Evolutionary conservation across 148 eudicot species (phyloP), one percentile per base, ranked within the genome.

Genomic region (Drosera capensis): DNA sequence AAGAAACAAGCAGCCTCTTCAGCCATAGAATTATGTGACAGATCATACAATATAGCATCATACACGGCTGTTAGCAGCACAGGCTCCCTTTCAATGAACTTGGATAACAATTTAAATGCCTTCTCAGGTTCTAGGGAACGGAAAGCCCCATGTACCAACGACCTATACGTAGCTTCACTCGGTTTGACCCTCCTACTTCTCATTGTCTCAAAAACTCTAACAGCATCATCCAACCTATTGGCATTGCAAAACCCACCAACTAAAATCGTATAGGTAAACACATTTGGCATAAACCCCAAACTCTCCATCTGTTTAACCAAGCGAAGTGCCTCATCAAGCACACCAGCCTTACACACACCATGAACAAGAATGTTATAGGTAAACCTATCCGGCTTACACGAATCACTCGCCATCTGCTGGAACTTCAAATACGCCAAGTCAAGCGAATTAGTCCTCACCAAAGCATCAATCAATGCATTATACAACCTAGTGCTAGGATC

Each of bases 271-370:
- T 84, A 84, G 0, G 97, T 90, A 52, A 67, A 75, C 40, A 90
- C 95, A 67, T 90, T 90, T 25, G 97, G 87, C 3, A 23, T 36
- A 49, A 47, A 70, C 55, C 93, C 85, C 37, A 69, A 38, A 25
- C 57, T 65, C 54, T 76, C 74, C 97, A 90, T 90, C 72, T 84
- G 77, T 58, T 71, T 90, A 46, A 80, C 72, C 59, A 90, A 54
- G 7, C 97, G 81, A 50, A 78, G 49, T 17, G 82, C 97, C 50
- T 90, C 97, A 25, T 84, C 97, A 21, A 90, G 70, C 14, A 90
- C 97, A 3, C 97, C 97, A 51, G 48, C 72, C 72, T 78, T 90
- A 60, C 95, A 90, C 60, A 90, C 97, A 46, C 97, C 97, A 61
- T 90, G 95, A 56, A 90, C 73, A 51, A 90, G 82, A 5, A 75